phyloP scores from a whole-genome alignment of 1,139 yeast genomes.

The Taiozyma sp. region DNA sequence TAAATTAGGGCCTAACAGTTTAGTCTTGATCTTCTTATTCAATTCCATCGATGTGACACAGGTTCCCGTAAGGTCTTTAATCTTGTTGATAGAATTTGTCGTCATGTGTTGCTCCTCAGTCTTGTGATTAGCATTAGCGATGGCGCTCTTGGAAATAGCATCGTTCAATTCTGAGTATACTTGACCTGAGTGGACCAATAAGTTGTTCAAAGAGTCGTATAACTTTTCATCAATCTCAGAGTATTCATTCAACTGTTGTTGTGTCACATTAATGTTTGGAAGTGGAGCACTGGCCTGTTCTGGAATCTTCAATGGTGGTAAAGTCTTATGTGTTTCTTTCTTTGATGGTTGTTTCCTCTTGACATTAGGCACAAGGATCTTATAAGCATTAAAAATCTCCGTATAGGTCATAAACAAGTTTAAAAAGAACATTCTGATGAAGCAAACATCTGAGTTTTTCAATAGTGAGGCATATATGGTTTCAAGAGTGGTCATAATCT shows the following conservation, averaged over 20 bases:
- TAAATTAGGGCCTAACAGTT: constrained; percentile 48
- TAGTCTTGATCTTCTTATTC: constrained; percentile 60
- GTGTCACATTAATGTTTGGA: constrained; percentile 20
- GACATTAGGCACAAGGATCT: constrained; percentile 30
- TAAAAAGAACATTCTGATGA: constrained; percentile 68
- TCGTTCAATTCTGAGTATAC: constrained; percentile 77
- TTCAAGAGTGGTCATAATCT: constrained; percentile 44
- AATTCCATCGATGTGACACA: constrained; percentile 79
- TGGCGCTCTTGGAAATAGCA: constrained; percentile 71
- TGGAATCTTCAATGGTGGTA: constrained; percentile 20
- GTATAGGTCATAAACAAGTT: constrained; percentile 69
- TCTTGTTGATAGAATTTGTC: constrained; percentile 38
- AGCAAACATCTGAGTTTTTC: constrained; percentile 59
- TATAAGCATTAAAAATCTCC: constrained; percentile 74
- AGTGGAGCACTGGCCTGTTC: constrained; percentile 7
- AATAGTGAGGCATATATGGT: constrained; percentile 45
- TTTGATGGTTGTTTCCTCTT: constrained; percentile 11
- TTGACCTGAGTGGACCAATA: constrained; percentile 72
- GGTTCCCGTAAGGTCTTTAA: constrained; percentile 74
- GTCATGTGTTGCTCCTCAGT: constrained; percentile 19
- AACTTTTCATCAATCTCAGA: constrained; percentile 70
- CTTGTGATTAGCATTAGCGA: constrained; percentile 39
- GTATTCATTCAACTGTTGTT: constrained; percentile 30
- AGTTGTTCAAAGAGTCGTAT: constrained; percentile 67
- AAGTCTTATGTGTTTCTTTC: constrained; percentile 5